Base-by-base conservation (phyloP, 495 filamentous ascomycete genomes). In the Aspergillus biplanus region DNA sequence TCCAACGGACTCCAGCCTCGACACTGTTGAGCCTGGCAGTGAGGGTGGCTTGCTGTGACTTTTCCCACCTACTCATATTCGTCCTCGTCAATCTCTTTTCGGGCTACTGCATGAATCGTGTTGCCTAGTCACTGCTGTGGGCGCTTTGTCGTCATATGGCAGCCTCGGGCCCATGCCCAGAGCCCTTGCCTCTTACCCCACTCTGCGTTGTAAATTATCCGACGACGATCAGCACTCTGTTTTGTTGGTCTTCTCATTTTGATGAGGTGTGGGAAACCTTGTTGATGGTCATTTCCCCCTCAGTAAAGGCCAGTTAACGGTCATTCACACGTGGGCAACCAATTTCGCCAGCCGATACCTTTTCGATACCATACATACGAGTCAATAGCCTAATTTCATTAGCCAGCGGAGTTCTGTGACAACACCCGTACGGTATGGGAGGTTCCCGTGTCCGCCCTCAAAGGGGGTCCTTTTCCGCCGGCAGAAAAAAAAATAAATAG, bases 401-500 rank as follows among this genome's bases (percentile, higher is more conserved):
- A 33, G 47, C 34, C 6, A 13, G 27, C 42, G 21, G 42, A 32
- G 39, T 56, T 42, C 44, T 56, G 60, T 56, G 32, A 62, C 60
- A 49, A 42, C 50, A 33, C 50, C 42, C 44, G 33, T 62, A 62
- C 53, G 35, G 60, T 56, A 62, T 35, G 32, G 34, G 37, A 34
- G 32, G 34, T 33, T 46, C 55, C 52, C 58, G 61, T 56, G 63
- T 56, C 61, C 61, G 55, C 61, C 48, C 55, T 59, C 52, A 35
- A 7, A 21, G 52, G 61, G 16, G 61, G 8, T 32, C 31, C 35
- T 63, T 68, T 70, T 68, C 59, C 62, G 57, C 68, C 63, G 68
- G 68, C 68, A 71, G 68, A 69, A 71, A 71, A 70, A 66, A 62
- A 66, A 58, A 63, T 58, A 56, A 58, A 59, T 60, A 56, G 21